Evolutionary conservation across 2,329 filamentous ascomycete genomes (phyloP), one percentile per base, ranked within the genome.

Genomic region (Aureobasidium sp.): DNA sequence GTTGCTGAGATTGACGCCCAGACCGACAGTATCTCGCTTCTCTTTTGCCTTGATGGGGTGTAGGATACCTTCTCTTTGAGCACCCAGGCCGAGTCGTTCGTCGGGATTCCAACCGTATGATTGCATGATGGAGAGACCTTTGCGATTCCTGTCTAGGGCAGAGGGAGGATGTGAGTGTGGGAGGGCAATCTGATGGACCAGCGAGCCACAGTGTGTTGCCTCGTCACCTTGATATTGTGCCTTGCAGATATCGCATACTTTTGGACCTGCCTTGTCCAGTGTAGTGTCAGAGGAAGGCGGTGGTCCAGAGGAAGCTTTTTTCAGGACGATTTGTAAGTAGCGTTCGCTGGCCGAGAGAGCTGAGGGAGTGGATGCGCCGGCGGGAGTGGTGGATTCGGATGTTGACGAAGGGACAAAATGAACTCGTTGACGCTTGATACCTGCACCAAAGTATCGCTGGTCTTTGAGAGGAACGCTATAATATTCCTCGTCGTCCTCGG

Each of bases 41-140:
- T 86, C 81, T 66, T 84, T 86, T 1, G 88, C 82, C 75, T 94
- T 94, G 68, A 98, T 84, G 1, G 95, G 95, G 69, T 90, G 90
- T 47, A 91, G 84, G 67, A 93, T 90, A 4, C 95, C 95, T 72
- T 85, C 80, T 1, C 92, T 90, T 2, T 81, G 79, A 13, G 86
- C 86, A 0, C 95, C 95, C 0, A 98, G 83, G 0, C 95, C 95
- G 20, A 81, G 78, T 3, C 93, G 83, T 33, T 88, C 83, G 77
- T 95, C 92, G 0, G 92, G 91, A 71, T 95, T 90, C 89, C 91
- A 95, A 33, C 92, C 92, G 66, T 91, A 86, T 0, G 87, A 83
- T 61, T 88, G 82, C 38, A 95, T 84, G 33, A 91, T 87, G 7
- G 86, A 81, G 9, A 94, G 80, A 0, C 92, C 92, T 83, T 93